Base-by-base conservation (phyloP, 768 basidiomycete species). In the Suillus lakei region DNA sequence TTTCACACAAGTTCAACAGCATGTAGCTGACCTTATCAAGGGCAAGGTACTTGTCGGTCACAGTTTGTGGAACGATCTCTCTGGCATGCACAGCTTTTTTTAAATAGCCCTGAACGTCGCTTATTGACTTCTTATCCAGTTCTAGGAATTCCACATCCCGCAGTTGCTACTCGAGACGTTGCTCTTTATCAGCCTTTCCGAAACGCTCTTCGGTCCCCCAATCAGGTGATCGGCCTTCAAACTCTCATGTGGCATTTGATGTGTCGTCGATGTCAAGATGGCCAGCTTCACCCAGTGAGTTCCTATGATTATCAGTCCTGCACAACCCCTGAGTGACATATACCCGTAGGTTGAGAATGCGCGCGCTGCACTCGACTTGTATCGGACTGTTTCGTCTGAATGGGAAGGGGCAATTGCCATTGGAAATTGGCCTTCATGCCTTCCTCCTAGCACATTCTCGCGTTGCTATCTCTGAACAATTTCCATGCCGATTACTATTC, bases 181-280 rank as follows among this genome's bases (percentile, higher is more conserved):
- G 92, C 88, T 4, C 78, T 95, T 38, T 95, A 92, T 76, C 73
- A 91, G 80, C 92, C 92, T 0, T 94, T 93, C 72, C 85, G 91
- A 71, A 90, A 87, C 63, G 85, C 90, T 2, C 77, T 94, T 61
- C 85, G 86, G 30, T 84, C 84, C 32, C 86, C 87, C 7, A 87
- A 89, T 71, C 88, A 91, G 69, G 75, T 87, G 58, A 79, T 92
- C 66, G 92, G 93, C 32, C 81, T 95, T 41, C 89, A 88, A 71
- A 95, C 93, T 5, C 81, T 95, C 18, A 86, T 88, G 74, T 93
- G 91, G 91, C 89, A 89, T 70, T 84, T 95, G 41, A 91, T 95
- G 91, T 84, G 86, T 63, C 84, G 92, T 70, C 85, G 89, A 36
- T 91, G 90, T 72, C 89, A 91, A 72, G 90, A 91, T 72, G 87